These are phyloP conservation scores for Neodidymelliopsis sp. DNA, from an alignment of 2,329 filamentous ascomycete species.

Conservation along the genomic window DNA sequence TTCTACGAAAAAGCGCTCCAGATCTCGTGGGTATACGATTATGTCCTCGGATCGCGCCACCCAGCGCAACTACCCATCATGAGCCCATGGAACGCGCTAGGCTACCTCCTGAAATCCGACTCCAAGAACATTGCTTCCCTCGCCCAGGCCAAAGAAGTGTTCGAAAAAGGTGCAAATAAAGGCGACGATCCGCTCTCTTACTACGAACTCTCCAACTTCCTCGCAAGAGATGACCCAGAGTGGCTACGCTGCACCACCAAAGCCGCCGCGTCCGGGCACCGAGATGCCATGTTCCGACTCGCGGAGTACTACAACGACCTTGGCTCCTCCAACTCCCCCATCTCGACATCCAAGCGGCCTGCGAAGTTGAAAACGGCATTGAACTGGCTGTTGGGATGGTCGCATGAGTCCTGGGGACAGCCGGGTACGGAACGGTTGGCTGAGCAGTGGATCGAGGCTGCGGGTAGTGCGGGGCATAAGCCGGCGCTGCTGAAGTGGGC, in stretches of 20 bases:
- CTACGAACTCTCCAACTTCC: slow-evolving; percentile 45
- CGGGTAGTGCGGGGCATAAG: slow-evolving; percentile 39
- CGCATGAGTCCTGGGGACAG: slow-evolving; percentile 28
- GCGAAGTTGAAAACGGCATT: slow-evolving; percentile 25
- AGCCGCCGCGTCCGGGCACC: slow-evolving; percentile 52
- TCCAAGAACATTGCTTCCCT: slow-evolving; percentile 19
- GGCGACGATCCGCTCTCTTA: slow-evolving; percentile 55
- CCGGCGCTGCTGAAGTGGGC: slow-evolving; percentile 37
- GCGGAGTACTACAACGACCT: slow-evolving; percentile 51
- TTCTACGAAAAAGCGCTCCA: slow-evolving; percentile 35
- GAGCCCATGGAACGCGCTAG: slow-evolving; percentile 44
- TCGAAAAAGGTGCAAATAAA: slow-evolving; percentile 47
- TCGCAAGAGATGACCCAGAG: slow-evolving; percentile 34
- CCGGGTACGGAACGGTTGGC: slow-evolving; percentile 29
- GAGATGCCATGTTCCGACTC: slow-evolving; percentile 48
- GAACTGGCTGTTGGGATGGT: slow-evolving; percentile 33
- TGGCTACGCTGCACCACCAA: slow-evolving; percentile 57
- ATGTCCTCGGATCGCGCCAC: slow-evolving; percentile 23
- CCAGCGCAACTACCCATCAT: slow-evolving; percentile 37
- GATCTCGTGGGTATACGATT: slow-evolving; percentile 21
- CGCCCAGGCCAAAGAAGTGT: slow-evolving; percentile 38
- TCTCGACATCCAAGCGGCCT: slow-evolving; percentile 8
- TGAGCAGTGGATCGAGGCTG: slow-evolving; percentile 41
- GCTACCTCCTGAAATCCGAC: slow-evolving; percentile 29
- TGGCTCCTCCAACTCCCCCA: slow-evolving; percentile 26